Base-by-base conservation (phyloP, 768 basidiomycete genomes). In the Melanogaster broomeanus region DNA sequence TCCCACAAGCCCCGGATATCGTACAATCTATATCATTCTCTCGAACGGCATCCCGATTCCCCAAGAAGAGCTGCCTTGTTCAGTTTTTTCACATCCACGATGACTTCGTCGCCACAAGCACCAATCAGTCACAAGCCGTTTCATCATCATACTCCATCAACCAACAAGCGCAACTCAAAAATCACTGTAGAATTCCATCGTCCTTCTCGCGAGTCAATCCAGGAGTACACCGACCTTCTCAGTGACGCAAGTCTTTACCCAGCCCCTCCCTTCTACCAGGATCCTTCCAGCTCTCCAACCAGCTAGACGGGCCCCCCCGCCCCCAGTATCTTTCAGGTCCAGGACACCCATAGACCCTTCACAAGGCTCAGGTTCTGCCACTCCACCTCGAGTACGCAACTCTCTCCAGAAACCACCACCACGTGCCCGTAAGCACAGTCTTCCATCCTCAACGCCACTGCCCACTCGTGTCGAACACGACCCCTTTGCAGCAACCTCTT, bases 181-280 rank as follows among this genome's bases (percentile, higher is more conserved):
- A 83, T 81, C 49, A 84, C 87, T 15, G 76, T 92, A 67, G 87
- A 91, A 63, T 86, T 88, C 67, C 83, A 88, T 72, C 76, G 84
- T 16, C 88, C 88, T 3, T 85, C 84, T 11, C 74, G 87, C 39
- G 81, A 87, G 67, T 87, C 84, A 57, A 84, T 90, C 54, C 86
- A 87, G 57, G 87, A 90, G 58, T 89, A 89, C 68, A 78, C 84
- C 66, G 81, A 85, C 50, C 83, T 90, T 48, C 78, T 91, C 47
- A 78, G 77, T 27, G 80, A 86, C 67, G 74, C 80, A 12, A 79
- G 76, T 60, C 45, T 79, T 9, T 78, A 81, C 80, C 78, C 83
- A 31, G 75, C 78, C 33, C 77, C 78, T 39, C 25, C 70, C 68
- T 7, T 38, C 21, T 72, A 74, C 61, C 63, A 62, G 51, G 77